Base-by-base conservation (phyloP, 202 grass and related monocot genomes). In the Setaria italica region DNA sequence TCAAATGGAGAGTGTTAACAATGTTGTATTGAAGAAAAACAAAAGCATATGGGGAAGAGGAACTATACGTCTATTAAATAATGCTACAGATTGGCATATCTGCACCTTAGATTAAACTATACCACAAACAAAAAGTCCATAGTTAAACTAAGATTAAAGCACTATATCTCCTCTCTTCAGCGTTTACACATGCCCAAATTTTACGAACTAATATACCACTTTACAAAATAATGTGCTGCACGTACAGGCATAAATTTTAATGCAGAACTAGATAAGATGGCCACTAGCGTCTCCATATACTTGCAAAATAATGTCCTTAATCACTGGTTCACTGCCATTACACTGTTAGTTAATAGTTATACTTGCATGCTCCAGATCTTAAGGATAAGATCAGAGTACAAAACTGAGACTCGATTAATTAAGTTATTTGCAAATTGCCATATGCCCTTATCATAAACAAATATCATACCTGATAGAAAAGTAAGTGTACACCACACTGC, bases 371-470 rank as follows among this genome's bases (percentile, higher is more conserved):
- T 74, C 45, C 3, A 72, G 47, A 73, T 86, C 73, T 59, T 39
- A 80, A 33, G 77, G 77, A 86, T 74, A 72, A 72, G 33, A 64
- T 14, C 56, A 62, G 0, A 21, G 2, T 72, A 63, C 34, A 71
- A 50, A 42, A 16, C 3, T 42, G 25, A 69, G 25, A 41, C 25
- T 25, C 25, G 25, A 25, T 25, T 25, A 25, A 25, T 25, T 25
- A 25, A 25, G 25, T 25, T 15, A 33, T 72, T 41, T 79, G 6
- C 13, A 32, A n/a, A 56, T 30, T 76, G 19, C 2, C 55, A 79
- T 48, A 73, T 74, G 17, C 2, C 45, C 67, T 41, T 41, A 45
- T 69, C 46, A 41, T 32, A 73, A 79, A 80, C 35, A 39, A 39
- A 50, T 43, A 50, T 55, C 6, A 54, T 34, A 37, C 41, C 11